Evolutionary conservation across 208 protist genomes (phyloP), one percentile per base, ranked within the genome.

Genomic region (Leishmania mexicana): DNA sequence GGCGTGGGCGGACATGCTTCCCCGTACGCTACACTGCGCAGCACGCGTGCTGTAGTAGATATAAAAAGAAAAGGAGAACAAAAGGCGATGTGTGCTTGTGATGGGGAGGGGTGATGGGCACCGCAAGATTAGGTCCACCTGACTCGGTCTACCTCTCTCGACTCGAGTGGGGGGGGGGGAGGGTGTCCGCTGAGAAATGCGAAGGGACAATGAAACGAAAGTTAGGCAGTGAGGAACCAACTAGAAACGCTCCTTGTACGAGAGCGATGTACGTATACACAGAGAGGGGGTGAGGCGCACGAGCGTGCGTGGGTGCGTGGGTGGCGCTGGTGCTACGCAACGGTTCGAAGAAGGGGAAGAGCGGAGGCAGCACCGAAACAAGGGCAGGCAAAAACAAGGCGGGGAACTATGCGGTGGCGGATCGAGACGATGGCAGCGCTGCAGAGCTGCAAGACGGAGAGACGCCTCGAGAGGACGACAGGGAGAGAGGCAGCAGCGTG

Each of bases 1-100:
- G 54, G 60, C 76, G 24, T 85, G 81, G 35, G 76, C 53, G 0
- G 81, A 65, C 81, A 85, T 85, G 28, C 17, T 74, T 35, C 8
- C 8, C 10, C 28, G 70, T 51, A 31, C 45, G 70, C 45, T 10
- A 24, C 45, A 74, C 45, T 35, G 35, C 73, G 53, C 31, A 45
- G 62, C 28, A 38, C n/a, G 53, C 51, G 51, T 45, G 47, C 51
- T 76, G 1, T 11, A n/a, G 13, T 73, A 19, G 68, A 6, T 70
- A 70, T 13, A 47, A 24, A 58, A 51, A 60, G 1, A 76, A 62
- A 76, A 15, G 35, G 51, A 24, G 8, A 38, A 31, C 42, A 10
- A 19, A 21, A 8, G 47, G 28, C 2, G 45, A 38, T 76, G 31
- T 42, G 51, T 76, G 19, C 60, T 49, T 62, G 73, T 38, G 71